Evolutionary conservation across 2,329 filamentous ascomycete species (phyloP), one percentile per base, ranked within the genome.

Genomic region (Botrytis aclada): DNA sequence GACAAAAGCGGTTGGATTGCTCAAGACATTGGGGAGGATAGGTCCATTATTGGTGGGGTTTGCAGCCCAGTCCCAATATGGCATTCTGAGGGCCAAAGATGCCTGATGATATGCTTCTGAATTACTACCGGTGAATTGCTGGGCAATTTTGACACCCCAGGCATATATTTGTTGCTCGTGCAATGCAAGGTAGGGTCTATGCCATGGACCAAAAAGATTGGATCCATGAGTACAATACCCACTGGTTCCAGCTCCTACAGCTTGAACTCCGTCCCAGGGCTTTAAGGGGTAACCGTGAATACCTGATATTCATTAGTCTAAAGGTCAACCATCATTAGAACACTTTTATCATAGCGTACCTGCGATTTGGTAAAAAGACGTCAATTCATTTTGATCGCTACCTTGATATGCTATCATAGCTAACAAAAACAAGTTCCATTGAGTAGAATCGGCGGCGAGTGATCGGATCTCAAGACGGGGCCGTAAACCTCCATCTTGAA

Each of bases 141-240:
- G 85, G 76, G 88, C 87, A 70, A 74, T 77, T 60, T 80, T 77
- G 32, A 82, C 75, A 88, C 84, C 74, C 10, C 70, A 76, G 72
- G 78, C 80, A n/a, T 84, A 76, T 9, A 82, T 77, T 82, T 84
- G 83, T 82, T 84, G 86, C 82, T 91, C 85, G 75, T 83, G 88
- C 16, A 91, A 81, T 14, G 87, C 84, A 73, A 95, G 84, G 81
- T 95, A 96, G 0, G 93, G 92, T 66, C 93, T 89, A 84, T 97
- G 93, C 93, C 93, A 97, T 61, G 90, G 87, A 62, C 91, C 88
- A 80, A 97, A 95, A 32, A 96, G 83, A 60, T 90, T 88, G 1
- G 91, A 92, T 32, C 86, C 87, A 82, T 97, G 93, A 29, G 88
- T 88, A 80, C 93, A 96, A 81, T 94, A 89, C 29, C 93, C 93